phyloP scores from a whole-genome alignment of 2,329 filamentous ascomycete genomes.

The Tolypocladium amazonense region DNA sequence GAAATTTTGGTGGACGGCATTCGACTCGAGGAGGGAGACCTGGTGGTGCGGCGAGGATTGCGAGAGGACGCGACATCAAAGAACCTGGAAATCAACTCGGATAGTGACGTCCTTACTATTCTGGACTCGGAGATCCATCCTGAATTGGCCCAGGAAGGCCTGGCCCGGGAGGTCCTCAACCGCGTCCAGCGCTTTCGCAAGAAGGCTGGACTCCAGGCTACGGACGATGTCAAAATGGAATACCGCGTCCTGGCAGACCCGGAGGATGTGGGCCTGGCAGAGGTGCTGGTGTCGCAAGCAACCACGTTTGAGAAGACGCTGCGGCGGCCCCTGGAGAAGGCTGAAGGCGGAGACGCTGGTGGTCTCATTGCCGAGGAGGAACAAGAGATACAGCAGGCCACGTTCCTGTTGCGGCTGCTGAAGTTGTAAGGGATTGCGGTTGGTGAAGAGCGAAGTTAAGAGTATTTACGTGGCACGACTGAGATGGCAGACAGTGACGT shows the following conservation, averaged over 20 bases:
- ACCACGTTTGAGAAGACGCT: slow-evolving; percentile 65
- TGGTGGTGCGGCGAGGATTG: slow-evolving; percentile 66
- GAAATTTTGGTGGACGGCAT: slow-evolving; percentile 81
- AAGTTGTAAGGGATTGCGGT: slow-evolving; percentile 46
- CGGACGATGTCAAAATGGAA: slow-evolving; percentile 93
- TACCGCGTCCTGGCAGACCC: slow-evolving; percentile 75
- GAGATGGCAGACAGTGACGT: background rate
- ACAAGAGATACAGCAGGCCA: slow-evolving; percentile 76
- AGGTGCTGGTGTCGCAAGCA: slow-evolving; percentile 59
- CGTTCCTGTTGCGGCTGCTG: slow-evolving; percentile 64
- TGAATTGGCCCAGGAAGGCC: slow-evolving; percentile 76
- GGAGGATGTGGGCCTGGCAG: slow-evolving; percentile 60
- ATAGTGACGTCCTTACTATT: slow-evolving; percentile 83
- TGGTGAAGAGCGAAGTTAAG: background rate
- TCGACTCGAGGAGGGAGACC: slow-evolving; percentile 67
- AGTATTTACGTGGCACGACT: background rate
- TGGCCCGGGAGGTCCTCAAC: slow-evolving; percentile 88
- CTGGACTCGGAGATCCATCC: slow-evolving; percentile 76
- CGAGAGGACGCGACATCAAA: slow-evolving; percentile 61
- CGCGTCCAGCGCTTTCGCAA: slow-evolving; percentile 88
- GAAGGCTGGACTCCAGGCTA: slow-evolving; percentile 81
- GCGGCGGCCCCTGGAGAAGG: slow-evolving; percentile 58
- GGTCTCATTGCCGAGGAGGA: slow-evolving; percentile 68
- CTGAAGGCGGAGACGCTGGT: slow-evolving; percentile 12
- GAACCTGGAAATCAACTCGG: slow-evolving; percentile 76